phyloP scores from a whole-genome alignment of 2,329 filamentous ascomycete genomes.

The Aspergillus brasiliensis region DNA sequence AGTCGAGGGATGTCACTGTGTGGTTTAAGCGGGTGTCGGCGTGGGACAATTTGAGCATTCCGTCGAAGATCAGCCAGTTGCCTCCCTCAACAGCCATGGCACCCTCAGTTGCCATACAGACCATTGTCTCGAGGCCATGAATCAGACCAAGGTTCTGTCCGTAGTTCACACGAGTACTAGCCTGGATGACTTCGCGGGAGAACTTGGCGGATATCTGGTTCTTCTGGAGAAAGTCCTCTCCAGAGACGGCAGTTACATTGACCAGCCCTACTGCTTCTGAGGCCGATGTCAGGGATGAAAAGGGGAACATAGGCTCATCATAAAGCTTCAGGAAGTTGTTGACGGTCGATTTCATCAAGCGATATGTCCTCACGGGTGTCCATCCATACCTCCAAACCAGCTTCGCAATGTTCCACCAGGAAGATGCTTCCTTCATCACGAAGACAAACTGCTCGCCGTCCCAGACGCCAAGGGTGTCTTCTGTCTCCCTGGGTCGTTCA shows the following conservation, averaged over 20 bases:
- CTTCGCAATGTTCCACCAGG: conserved; percentile 80
- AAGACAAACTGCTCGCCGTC: conserved; percentile 76
- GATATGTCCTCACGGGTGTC: conserved; percentile 72
- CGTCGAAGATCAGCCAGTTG: conserved; percentile 93
- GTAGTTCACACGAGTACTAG: conserved; percentile 91
- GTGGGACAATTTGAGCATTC: conserved; percentile 69
- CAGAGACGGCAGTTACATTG: conserved; percentile 68
- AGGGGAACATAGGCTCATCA: conserved; percentile 79
- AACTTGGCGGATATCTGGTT: conserved; percentile 71
- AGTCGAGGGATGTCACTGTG: conserved; percentile 62
- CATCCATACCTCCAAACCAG: conserved; percentile 84
- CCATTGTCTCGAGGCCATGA: conserved; percentile 87
- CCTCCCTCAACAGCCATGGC: conserved; percentile 78
- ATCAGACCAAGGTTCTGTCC: conserved; percentile 84
- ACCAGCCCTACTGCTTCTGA: conserved; percentile 69
- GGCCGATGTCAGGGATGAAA: conserved; percentile 70
- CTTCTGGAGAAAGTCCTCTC: conserved; percentile 68
- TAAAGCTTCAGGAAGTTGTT: conserved; percentile 79
- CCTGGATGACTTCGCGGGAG: conserved; percentile 80
- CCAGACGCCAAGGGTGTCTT: conserved; percentile 74
- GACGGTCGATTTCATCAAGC: conserved; percentile 71
- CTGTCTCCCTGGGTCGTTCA: conserved; percentile 48
- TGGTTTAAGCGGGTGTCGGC: conserved; percentile 68
- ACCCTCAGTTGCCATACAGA: conserved; percentile 86
- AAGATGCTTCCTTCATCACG: conserved; percentile 60